A percentile compares a stretch with the other conserved stretches of the same genome.
Conservation (phyloP, 73 alveolate species). For the Paramecium sonneborni region DNA sequence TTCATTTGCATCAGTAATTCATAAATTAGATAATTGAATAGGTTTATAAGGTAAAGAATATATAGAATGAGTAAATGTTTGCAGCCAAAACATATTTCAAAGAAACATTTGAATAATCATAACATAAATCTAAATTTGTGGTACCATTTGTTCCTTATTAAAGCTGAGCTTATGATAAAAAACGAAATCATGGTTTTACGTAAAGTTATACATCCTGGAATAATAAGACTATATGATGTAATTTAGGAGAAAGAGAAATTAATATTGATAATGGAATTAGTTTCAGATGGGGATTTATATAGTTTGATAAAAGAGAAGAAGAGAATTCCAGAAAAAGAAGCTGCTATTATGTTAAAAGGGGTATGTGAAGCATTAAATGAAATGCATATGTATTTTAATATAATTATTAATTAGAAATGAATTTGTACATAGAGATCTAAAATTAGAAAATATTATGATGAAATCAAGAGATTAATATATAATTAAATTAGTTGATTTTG, state of each 20-base stretch:
- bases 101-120: constrained; percentile 22
- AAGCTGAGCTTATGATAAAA: constrained; percentile 47
- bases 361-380: constrained; percentile 57
- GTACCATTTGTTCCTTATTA: constrained; percentile 12
- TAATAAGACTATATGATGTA: constrained; percentile 16
- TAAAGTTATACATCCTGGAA: constrained; percentile 52
- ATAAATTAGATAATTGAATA: background rate
- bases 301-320: constrained; percentile 42
- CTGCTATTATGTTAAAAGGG: constrained; percentile 46
- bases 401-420: background rate
- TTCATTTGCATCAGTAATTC: constrained; percentile 60
- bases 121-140: constrained; percentile 49
- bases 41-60: constrained; percentile 9
- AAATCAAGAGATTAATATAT: constrained; percentile 34
- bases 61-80: background rate
- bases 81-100: constrained; percentile 56
- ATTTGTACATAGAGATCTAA: constrained; percentile 67
- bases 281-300: constrained; percentile 61
- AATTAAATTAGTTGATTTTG: constrained; percentile 63
- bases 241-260: constrained; percentile 22
- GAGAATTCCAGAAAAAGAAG: constrained; percentile 56
- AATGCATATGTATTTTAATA: constrained; percentile 22
- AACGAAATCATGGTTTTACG: constrained; percentile 62
- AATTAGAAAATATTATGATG: constrained; percentile 66
- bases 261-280: constrained; percentile 61